Evolutionary conservation across 345 rosid species (phyloP).

Genomic region (Streptanthus diversifolius): DNA sequence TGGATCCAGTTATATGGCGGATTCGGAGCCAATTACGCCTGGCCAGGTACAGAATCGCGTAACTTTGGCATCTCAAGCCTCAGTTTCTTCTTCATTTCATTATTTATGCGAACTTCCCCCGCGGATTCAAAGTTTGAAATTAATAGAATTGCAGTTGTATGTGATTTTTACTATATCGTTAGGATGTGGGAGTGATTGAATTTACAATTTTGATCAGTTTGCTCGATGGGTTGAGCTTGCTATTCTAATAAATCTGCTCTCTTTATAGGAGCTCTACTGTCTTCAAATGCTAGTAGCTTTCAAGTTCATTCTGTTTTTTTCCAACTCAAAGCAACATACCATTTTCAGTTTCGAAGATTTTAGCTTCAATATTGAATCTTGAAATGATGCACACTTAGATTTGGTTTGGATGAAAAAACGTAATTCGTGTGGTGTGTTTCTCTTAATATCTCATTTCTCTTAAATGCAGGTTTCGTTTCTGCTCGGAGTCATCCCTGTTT

Average conservation of each 20-base stretch:
- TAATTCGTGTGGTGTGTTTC: background rate
- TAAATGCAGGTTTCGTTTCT: slow-evolving; percentile 74
- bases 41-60: slow-evolving; percentile 55
- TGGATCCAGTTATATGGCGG: slow-evolving; percentile 54
- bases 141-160: background rate
- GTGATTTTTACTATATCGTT: background rate
- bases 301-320: background rate
- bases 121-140: slow-evolving; percentile 9
- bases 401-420: background rate
- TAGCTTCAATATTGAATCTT: background rate
- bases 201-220: background rate
- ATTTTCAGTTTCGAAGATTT: background rate
- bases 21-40: slow-evolving; percentile 65
- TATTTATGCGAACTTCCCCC: background rate
- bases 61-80: background rate
- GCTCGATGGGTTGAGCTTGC: background rate
- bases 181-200: background rate
- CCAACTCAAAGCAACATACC: background rate
- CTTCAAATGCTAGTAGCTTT: slow-evolving; percentile 16
- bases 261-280: background rate
- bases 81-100: background rate
- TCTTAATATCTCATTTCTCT: background rate
- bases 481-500: slow-evolving; percentile 73
- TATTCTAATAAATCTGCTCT: background rate
- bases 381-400: background rate